Base-by-base conservation (phyloP, 805 yeast species). In the Metschnikowia shivogae region DNA sequence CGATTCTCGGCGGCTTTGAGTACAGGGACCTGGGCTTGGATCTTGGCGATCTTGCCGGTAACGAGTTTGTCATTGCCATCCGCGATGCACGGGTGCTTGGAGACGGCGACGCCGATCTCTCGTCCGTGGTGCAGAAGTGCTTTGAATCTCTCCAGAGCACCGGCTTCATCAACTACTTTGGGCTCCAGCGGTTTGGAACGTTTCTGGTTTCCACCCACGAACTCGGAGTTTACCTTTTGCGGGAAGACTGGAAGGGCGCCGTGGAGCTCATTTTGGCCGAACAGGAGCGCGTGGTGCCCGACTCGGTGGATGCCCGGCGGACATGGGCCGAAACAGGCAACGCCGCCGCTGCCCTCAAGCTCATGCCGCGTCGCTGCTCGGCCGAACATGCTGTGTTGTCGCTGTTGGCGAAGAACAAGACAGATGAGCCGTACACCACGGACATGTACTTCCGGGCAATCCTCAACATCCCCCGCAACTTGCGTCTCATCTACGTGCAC, bases 151-250 rank as follows among this genome's bases (percentile, higher is more conserved):
- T 92, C 42, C 69, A 71, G 41, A 71, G 70, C 1, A 71, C 76
- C 26, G 99, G 99, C 0, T 93, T 88, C 58, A 84, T 93, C 52
- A 93, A 93, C 64, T 93, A 93, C 61, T 93, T 78, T 62, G 99
- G 99, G n/a, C 84, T 93, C 90, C 99, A 93, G 70, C 74, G 99
- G 59, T 93, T 93, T 63, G 99, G 99, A 26, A 90, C 99, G 0
- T 92, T 89, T 59, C 86, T 97, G 10, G 75, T 89, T 26, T 88
- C 98, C 2, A 90, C 99, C 0, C 97, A 93, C 64, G 77, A 75
- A 27, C 73, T 90, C 43, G 99, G 99, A 39, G 79, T 78, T 49
- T 75, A 75, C 49, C 72, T 92, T 24, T 67, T 93, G 40, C 73
- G 79, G 39, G 80, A 78, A 30, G 81, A 89, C 45, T 93, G 95